Conservation (phyloP, 306 rosid genomes). For the Rubus idaeus region DNA sequence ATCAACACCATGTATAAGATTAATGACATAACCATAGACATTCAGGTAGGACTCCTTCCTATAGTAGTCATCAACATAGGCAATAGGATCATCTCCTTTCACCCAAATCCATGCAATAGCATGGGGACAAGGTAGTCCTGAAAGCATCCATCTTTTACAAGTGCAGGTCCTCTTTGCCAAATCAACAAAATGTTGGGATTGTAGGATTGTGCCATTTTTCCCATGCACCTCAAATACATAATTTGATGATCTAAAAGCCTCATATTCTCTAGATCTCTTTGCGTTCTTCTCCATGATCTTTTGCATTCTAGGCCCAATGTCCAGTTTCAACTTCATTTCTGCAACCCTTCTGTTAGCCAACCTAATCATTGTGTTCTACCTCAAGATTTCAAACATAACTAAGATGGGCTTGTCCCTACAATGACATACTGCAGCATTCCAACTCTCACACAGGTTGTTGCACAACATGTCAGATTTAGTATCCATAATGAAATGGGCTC, state of each 20-base stretch:
- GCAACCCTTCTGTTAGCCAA: not conserved
- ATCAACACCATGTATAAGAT: too few relatives aligned
- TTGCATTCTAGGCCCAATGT: not conserved
- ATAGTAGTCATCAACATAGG: too few relatives aligned
- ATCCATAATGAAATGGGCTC: not conserved
- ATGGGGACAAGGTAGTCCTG: not conserved
- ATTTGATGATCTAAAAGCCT: not conserved
- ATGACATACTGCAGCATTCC: not conserved
- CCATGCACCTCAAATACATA: not conserved
- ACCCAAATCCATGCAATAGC: not conserved
- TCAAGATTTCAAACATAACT: not conserved
- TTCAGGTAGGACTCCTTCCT: too few relatives aligned
- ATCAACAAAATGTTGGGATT: not conserved
- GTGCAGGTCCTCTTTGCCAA: not conserved
- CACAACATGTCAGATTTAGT: not conserved
- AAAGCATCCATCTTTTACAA: not conserved
- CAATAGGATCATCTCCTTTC: too few relatives aligned
- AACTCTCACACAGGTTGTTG: not conserved
- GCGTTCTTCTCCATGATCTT: not conserved
- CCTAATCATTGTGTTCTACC: not conserved
- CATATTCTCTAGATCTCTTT: not conserved
- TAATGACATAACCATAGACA: too few relatives aligned
- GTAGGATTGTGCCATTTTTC: not conserved
- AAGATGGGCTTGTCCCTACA: not conserved
- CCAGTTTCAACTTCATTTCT: not conserved